Evolutionary conservation across 768 basidiomycete genomes (phyloP).

Genomic region (Mycena chlorophos): DNA sequence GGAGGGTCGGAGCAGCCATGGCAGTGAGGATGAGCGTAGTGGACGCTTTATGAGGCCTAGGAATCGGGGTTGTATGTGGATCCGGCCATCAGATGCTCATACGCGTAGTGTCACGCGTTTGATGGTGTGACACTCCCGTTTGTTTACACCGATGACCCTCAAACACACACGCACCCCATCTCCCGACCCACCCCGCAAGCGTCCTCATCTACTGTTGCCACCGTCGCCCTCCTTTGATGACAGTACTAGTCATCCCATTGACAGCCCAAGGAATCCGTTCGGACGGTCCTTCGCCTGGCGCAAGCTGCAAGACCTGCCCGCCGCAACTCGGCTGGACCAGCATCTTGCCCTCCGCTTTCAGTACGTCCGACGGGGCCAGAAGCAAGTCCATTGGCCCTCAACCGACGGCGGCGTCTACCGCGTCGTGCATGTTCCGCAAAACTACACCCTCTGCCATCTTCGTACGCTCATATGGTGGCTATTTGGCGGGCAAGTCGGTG

Average conservation of each 20-base stretch:
- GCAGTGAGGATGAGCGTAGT: background rate
- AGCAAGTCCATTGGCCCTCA: background rate
- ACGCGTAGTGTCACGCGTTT: background rate
- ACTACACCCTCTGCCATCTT: slow-evolving; percentile 68
- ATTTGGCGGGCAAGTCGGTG: slow-evolving; percentile 41
- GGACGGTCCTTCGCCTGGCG: slow-evolving; percentile 52
- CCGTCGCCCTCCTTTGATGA: background rate
- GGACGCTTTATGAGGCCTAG: background rate
- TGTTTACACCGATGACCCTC: background rate
- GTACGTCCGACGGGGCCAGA: slow-evolving; percentile 15
- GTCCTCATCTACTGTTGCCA: slow-evolving; percentile 4
- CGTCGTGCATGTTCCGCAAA: slow-evolving; percentile 67
- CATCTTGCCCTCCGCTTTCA: slow-evolving; percentile 55
- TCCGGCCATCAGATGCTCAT: background rate
- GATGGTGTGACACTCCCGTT: background rate
- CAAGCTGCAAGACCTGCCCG: slow-evolving; percentile 40
- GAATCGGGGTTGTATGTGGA: slow-evolving; percentile 1
- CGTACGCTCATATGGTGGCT: slow-evolving; percentile 62
- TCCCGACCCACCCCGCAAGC: slow-evolving; percentile 9
- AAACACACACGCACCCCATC: slow-evolving; percentile 8
- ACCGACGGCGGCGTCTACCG: slow-evolving; percentile 50
- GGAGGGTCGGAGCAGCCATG: slow-evolving; percentile 22
- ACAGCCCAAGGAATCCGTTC: slow-evolving; percentile 74
- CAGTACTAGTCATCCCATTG: slow-evolving; percentile 39
- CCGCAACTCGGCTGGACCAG: slow-evolving; percentile 51